Conservation (phyloP, 2,329 filamentous ascomycete species). For the Ophiostoma novo-ulmi region DNA sequence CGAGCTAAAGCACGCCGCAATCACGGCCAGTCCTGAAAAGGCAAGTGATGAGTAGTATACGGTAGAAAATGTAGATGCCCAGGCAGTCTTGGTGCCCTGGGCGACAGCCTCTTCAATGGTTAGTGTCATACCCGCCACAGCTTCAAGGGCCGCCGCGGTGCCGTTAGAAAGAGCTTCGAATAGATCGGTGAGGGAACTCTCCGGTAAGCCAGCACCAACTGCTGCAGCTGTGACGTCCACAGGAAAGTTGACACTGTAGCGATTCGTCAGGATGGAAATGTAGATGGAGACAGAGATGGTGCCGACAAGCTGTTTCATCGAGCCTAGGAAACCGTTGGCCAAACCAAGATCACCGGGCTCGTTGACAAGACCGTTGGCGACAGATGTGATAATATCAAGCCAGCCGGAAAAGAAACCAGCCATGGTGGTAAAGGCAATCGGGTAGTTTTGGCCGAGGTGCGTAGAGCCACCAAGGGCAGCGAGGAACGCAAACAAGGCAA, state of each 20-base stretch:
- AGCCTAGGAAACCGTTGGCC: slow-evolving; percentile 26
- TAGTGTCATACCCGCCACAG: not conserved
- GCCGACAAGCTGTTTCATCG: slow-evolving; percentile 23
- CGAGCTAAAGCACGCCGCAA: slow-evolving; percentile 21
- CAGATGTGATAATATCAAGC: slow-evolving; percentile 23
- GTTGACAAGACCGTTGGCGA: slow-evolving; percentile 25
- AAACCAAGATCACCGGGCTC: slow-evolving; percentile 24
- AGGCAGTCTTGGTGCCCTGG: slow-evolving; percentile 20
- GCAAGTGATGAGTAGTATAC: slow-evolving; percentile 24
- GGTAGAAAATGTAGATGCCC: slow-evolving; percentile 18
- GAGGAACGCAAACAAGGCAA: slow-evolving; percentile 20
- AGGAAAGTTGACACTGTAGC: slow-evolving; percentile 2
- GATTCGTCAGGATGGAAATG: slow-evolving; percentile 22
- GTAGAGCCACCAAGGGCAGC: slow-evolving; percentile 23
- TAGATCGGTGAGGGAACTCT: not conserved
- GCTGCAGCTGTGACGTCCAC: not conserved
- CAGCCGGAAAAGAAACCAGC: slow-evolving; percentile 25
- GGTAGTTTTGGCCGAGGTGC: slow-evolving; percentile 19
- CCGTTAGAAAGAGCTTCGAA: not conserved
- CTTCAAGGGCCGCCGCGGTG: not conserved
- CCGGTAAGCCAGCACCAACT: not conserved
- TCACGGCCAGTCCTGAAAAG: slow-evolving; percentile 22
- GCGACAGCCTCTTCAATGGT: slow-evolving; percentile 20
- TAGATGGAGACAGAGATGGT: slow-evolving; percentile 24
- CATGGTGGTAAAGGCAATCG: slow-evolving; percentile 23